Evolutionary conservation across 306 rosid species (phyloP).

Genomic region (Senna siamea): DNA sequence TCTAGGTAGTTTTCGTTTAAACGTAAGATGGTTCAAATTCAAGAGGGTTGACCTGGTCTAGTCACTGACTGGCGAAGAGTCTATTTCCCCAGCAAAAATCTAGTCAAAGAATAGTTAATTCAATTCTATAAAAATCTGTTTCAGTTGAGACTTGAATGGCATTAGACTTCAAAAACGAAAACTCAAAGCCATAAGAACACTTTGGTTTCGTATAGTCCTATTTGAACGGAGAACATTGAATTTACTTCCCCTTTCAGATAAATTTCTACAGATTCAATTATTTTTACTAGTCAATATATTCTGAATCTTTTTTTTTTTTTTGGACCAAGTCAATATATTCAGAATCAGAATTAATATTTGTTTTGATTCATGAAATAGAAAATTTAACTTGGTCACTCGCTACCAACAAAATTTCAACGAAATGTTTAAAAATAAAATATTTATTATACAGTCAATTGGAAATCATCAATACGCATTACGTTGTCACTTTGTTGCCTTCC

Average conservation of each 20-base stretch:
- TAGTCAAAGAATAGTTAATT: not conserved
- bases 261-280: not conserved
- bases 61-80: not conserved
- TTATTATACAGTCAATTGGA: not conserved
- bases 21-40: not conserved
- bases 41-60: not conserved
- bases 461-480: not conserved
- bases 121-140: not conserved
- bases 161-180: not conserved
- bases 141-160: not conserved
- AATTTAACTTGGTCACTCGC: not conserved
- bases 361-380: not conserved
- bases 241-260: not conserved
- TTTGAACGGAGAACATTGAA: not conserved
- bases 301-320: too few species aligned
- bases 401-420: too few species aligned
- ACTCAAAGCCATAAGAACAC: not conserved
- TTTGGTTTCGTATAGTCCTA: too few species aligned
- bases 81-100: not conserved
- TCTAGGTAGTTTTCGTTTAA: too few species aligned
- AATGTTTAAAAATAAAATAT: too few species aligned
- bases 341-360: not conserved
- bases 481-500: too few species aligned
- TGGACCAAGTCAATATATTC: too few species aligned
- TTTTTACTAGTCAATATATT: not conserved